phyloP scores from a whole-genome alignment of 768 basidiomycete species.

The Mycena belliarum region DNA sequence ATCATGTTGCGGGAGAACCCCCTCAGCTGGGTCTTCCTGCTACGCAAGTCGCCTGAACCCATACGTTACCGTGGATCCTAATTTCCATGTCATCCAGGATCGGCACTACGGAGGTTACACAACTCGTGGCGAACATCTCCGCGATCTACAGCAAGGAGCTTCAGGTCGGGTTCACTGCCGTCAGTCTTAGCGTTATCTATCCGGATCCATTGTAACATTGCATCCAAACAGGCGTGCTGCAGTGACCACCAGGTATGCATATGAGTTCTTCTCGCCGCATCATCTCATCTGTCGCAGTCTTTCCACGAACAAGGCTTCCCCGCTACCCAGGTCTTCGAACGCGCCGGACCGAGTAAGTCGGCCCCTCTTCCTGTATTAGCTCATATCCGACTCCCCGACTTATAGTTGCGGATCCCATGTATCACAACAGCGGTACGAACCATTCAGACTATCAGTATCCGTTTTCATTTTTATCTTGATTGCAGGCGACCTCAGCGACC shows the following conservation, averaged over 20 bases:
- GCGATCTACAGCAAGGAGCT: slow-evolving; percentile 82
- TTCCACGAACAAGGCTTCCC: slow-evolving; percentile 85
- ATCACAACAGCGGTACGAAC: slow-evolving; percentile 73
- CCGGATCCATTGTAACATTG: neutral
- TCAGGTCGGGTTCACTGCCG: slow-evolving; percentile 64
- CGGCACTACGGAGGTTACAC: slow-evolving; percentile 73
- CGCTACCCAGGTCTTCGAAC: slow-evolving; percentile 85
- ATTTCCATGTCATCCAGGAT: slow-evolving; percentile 50
- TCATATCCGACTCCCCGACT: neutral
- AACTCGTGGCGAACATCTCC: slow-evolving; percentile 75
- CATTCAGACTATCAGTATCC: neutral
- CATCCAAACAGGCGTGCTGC: slow-evolving; percentile 66
- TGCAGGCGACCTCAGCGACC: slow-evolving; percentile 73
- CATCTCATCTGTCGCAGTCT: slow-evolving; percentile 44
- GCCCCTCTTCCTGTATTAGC: neutral
- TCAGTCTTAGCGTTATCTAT: slow-evolving; percentile 30
- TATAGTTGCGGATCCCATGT: slow-evolving; percentile 84
- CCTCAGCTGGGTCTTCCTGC: slow-evolving; percentile 81
- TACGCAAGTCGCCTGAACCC: slow-evolving; percentile 42
- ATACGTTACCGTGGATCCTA: neutral
- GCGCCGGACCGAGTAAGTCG: slow-evolving; percentile 71
- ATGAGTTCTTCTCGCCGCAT: neutral
- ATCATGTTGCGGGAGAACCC: slow-evolving; percentile 75
- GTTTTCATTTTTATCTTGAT: slow-evolving; percentile 1
- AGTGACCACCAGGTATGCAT: slow-evolving; percentile 78